phyloP scores from a whole-genome alignment of 2,329 filamentous ascomycete genomes.

The Colletotrichum truncatum region DNA sequence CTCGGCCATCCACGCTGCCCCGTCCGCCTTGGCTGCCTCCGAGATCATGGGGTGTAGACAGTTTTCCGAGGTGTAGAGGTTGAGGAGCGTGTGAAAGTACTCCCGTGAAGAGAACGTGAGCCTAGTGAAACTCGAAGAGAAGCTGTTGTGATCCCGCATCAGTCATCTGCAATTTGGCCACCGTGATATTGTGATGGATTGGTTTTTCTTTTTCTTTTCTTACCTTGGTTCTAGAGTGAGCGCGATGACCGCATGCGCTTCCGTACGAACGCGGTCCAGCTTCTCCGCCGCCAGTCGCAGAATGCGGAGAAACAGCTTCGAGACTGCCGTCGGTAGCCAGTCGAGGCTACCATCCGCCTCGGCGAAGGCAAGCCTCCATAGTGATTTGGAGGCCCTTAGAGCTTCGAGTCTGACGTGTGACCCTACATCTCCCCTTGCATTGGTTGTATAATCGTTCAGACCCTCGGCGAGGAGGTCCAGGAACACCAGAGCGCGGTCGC shows the following conservation, averaged over 20 bases:
- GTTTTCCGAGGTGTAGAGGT: conserved; percentile 46
- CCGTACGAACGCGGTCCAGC: conserved; percentile 82
- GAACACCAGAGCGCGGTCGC: conserved; percentile 50
- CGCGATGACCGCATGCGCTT: conserved; percentile 66
- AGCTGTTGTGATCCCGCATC: conserved; percentile 40
- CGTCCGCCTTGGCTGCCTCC: conserved; percentile 41
- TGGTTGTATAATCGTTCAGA: conserved; percentile 91
- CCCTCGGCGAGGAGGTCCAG: conserved; percentile 61
- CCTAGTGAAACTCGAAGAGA: conserved; percentile 43
- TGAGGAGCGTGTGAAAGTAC: conserved; percentile 67
- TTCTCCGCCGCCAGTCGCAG: conserved; percentile 86
- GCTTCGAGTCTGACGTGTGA: conserved; percentile 86
- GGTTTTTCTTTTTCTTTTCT: too few species aligned
- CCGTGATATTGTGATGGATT: neutral
- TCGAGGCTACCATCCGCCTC: neutral
- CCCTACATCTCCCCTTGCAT: conserved; percentile 88
- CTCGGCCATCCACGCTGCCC: conserved; percentile 53
- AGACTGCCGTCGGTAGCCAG: conserved; percentile 42
- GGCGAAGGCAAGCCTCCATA: conserved; percentile 51
- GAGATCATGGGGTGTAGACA: conserved; percentile 48
- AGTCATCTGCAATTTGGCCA: neutral
- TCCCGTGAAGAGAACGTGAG: conserved; percentile 65
- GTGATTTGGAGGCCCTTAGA: conserved; percentile 76
- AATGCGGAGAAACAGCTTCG: conserved; percentile 56
- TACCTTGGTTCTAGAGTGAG: conserved; percentile 57